Base-by-base conservation (phyloP, 805 yeast species). In the Nakazawaea wickerhamii region DNA sequence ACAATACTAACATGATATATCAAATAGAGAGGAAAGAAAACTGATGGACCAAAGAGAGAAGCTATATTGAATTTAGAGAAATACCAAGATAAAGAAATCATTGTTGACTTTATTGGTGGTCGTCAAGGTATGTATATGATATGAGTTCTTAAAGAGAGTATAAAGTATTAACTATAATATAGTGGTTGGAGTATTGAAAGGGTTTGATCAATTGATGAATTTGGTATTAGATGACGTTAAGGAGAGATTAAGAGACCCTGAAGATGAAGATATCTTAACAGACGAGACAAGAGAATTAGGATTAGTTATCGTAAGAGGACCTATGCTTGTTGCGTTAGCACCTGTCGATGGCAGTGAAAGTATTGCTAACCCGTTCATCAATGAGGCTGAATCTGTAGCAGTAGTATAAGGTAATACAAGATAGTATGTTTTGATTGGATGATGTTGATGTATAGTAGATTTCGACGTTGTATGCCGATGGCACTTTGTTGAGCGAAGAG, bases 31-130 rank as follows among this genome's bases (percentile, higher is more conserved):
- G 40, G 23, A 8, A 38, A 30, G 18, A 44, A 44, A 14, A 10
- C 38, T 7, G 35, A 44, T 36, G 44, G 46, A 11, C 98, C 97
- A 28, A 85, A 84, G 67, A 84, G 88, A 63, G 96, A 90, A 49
- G 95, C 96, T 18, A 86, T 90, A 46, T 68, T 88, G 43, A 89
- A 90, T 59, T 68, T 93, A 46, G 76, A 81, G 48, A 83, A 79
- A 55, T 86, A 84, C 59, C 77, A 77, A 53, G 95, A 87, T 58
- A 71, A 82, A 51, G 61, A 71, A 50, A 78, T 91, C 31, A 73
- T 81, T 53, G 91, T 90, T 41, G 81, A 84, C 53, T 79, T 93
- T 57, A 74, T 81, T 50, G 95, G 95, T 10, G 96, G 96, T 5
- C 77, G 97, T 56, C 80, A 81, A 52, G 62, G 65, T 61, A 43